Percentiles rank a stretch among this genome's conserved stretches.
Evolutionary conservation across 306 rosid species (phyloP).

Genomic region (Cicer bijugum): DNA sequence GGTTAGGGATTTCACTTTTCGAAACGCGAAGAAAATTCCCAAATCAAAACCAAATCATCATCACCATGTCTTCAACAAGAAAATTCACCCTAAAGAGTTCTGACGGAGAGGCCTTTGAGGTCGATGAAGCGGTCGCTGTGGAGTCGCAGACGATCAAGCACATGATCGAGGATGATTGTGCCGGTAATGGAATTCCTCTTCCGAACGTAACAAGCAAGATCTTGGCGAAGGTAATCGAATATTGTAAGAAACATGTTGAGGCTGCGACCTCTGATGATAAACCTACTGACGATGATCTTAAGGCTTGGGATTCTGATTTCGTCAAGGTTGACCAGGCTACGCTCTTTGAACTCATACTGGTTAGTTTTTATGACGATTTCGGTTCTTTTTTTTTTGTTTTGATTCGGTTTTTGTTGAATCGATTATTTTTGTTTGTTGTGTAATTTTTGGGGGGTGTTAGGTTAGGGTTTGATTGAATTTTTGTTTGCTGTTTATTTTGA

Average conservation of each 20-base stretch:
- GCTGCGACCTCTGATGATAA: constrained; percentile 52
- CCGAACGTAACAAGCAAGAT: constrained; percentile 80
- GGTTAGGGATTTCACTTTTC: constrained; percentile 30
- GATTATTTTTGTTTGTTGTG: neutral
- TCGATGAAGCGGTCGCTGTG: constrained; percentile 77
- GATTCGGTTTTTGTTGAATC: neutral
- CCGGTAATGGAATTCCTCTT: constrained; percentile 69
- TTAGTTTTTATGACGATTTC: neutral
- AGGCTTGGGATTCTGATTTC: constrained; percentile 71
- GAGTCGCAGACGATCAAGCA: constrained; percentile 81
- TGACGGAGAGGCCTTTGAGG: constrained; percentile 72
- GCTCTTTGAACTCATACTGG: constrained; percentile 81
- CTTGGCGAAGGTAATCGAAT: constrained; percentile 81
- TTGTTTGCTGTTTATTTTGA: neutral
- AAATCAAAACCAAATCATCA: neutral
- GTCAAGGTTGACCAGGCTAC: constrained; percentile 79
- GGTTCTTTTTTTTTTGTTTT: too few relatives aligned
- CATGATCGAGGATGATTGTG: constrained; percentile 76
- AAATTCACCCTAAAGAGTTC: constrained; percentile 75
- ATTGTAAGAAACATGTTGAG: constrained; percentile 71
- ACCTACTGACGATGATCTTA: constrained; percentile 60
- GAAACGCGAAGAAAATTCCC: neutral
- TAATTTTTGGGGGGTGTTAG: neutral
- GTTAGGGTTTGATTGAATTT: constrained; percentile 24
- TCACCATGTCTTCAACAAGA: constrained; percentile 50